Evolutionary conservation across 441 rosid species (phyloP).

Genomic region (Manihot esculenta): DNA sequence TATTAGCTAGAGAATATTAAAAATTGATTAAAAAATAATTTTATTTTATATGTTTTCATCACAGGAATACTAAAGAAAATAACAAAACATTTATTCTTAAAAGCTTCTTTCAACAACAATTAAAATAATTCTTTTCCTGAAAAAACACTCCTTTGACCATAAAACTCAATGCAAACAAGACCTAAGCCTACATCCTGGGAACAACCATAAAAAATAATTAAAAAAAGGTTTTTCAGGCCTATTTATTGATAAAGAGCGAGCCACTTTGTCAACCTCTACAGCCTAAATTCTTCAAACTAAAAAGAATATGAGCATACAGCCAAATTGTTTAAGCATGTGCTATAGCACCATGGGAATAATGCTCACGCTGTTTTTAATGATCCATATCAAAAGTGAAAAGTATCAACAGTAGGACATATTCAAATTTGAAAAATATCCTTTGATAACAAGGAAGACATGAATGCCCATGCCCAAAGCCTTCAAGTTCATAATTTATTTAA

Average conservation of each 20-base stretch:
- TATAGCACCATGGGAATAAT: not conserved
- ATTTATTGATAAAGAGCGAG: not conserved
- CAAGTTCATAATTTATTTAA: slow-evolving; percentile 1
- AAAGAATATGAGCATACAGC: not conserved
- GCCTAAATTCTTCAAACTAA: not conserved
- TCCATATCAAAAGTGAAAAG: not conserved
- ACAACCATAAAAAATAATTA: not conserved
- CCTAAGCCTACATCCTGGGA: not conserved
- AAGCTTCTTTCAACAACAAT: no score
- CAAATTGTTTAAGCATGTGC: not conserved
- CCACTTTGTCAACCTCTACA: not conserved
- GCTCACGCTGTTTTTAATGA: not conserved
- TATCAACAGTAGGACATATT: not conserved
- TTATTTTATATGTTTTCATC: no score
- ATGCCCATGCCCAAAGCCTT: not conserved
- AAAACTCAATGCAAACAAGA: no score
- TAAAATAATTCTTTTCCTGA: no score
- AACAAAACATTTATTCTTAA: no score
- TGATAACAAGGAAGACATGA: not conserved
- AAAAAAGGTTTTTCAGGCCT: not conserved
- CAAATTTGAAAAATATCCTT: not conserved
- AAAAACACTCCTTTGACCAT: no score
- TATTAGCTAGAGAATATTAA: no score
- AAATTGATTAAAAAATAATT: no score
- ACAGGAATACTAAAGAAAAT: no score